Percentiles rank a stretch among this genome's conserved stretches.
phyloP scores from a whole-genome alignment of 2,329 filamentous ascomycete species.

The Eutypella sp. region DNA sequence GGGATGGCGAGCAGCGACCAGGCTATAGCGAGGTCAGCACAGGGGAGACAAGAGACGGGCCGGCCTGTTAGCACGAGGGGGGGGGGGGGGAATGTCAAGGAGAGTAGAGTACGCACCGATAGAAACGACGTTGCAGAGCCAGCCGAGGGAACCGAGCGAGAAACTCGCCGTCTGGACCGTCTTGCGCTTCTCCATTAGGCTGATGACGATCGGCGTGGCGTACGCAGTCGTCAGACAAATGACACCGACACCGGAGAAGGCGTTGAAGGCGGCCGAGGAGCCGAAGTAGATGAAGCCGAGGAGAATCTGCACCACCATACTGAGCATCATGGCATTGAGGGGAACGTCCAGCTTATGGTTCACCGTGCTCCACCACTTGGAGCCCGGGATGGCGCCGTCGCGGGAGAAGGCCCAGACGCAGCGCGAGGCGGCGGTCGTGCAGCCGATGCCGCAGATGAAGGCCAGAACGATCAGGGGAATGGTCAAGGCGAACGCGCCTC shows the following conservation, averaged over 20 bases:
- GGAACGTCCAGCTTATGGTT: conserved; percentile 60
- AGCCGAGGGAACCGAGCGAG: conserved; percentile 57
- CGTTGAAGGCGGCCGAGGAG: conserved; percentile 64
- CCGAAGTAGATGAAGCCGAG: conserved; percentile 67
- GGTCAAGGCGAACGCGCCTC: conserved; percentile 57
- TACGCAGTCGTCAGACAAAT: conserved; percentile 67
- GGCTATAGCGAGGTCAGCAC: conserved; percentile 34
- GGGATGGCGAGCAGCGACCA: conserved; percentile 67
- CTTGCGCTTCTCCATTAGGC: conserved; percentile 54
- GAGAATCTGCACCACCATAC: conserved; percentile 58
- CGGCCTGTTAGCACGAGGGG: conserved; percentile 25
- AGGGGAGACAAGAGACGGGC: conserved; percentile 8
- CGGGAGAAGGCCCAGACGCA: conserved; percentile 67
- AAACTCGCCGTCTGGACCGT: conserved; percentile 54
- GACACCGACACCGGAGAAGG: conserved; percentile 65
- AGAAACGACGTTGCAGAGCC: conserved; percentile 59
- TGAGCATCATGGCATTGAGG: conserved; percentile 68
- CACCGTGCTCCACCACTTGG: conserved; percentile 55
- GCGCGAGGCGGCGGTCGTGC: conserved; percentile 63
- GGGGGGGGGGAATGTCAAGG: not conserved
- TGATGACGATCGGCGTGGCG: conserved; percentile 61
- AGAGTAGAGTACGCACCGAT: conserved; percentile 48
- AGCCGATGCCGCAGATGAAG: conserved; percentile 63
- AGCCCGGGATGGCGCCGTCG: conserved; percentile 64
- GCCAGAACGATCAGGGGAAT: conserved; percentile 62